Evolutionary conservation across 2,329 filamentous ascomycete species (phyloP), one percentile per base, ranked within the genome.

Genomic region (Colletotrichum musae): DNA sequence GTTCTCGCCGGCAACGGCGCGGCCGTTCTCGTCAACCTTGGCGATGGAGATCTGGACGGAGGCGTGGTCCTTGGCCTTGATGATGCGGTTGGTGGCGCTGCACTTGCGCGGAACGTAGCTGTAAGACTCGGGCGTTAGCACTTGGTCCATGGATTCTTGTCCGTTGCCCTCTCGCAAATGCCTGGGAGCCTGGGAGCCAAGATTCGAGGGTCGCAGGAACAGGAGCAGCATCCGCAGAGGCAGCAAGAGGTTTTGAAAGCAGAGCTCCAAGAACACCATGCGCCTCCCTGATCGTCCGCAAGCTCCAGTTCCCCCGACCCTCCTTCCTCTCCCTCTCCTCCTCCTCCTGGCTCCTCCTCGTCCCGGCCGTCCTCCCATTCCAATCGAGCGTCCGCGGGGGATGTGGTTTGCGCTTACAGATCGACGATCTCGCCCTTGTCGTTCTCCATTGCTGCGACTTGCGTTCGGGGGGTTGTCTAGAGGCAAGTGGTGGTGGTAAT

Each of bases 41-140:
- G 92, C 95, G 83, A 99, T 89, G 79, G 92, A 94, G 86, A 99
- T 94, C 87, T 99, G 96, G 79, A 98, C 96, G 73, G 94, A 97
- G 80, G 94, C 95, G 91, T 99, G 96, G 88, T 99, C 96, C 89
- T 98, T 98, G 89, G 96, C 94, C 90, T 98, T 98, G 92, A 99
- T 98, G 90, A 98, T 98, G 88, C 96, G 94, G 94, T 97, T 97
- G 85, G 95, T 97, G 79, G 95, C 95, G 85, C 91, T 94, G 93
- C 95, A 98, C 90, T 98, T 98, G 90, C 95, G 94, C 84, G 94
- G 94, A 89, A 97, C 93, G 92, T 97, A 97, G 85, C 94, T 97
- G 82, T 6, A 73, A 74, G 52, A 61, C 41, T 53, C 70, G 62
- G 65, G 65, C 53, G 74, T 81, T 74, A 82, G 77, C 74, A 74